Evolutionary conservation across 2,329 filamentous ascomycete genomes (phyloP).

Genomic region (Whalleya microplaca): DNA sequence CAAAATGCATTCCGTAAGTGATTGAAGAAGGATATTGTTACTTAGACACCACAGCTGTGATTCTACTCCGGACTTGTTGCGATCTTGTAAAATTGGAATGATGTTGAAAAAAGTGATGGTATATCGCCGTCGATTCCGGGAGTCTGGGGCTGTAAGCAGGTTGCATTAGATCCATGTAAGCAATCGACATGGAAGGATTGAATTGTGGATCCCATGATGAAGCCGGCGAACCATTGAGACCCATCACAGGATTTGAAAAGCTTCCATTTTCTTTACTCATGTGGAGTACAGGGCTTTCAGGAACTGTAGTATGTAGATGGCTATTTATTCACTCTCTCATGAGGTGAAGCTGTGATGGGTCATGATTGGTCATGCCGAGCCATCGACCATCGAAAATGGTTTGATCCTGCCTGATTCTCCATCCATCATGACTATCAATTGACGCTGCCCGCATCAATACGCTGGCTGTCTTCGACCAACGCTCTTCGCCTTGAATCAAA

Average conservation of each 20-base stretch:
- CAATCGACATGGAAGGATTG: background rate
- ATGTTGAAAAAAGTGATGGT: background rate
- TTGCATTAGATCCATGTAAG: constrained; percentile 16
- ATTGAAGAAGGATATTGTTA: background rate
- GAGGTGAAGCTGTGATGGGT: too few relatives aligned
- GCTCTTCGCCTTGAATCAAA: background rate
- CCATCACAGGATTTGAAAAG: too few relatives aligned
- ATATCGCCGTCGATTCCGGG: background rate
- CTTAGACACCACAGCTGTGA: background rate
- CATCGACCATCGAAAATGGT: too few relatives aligned
- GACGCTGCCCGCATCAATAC: too few relatives aligned
- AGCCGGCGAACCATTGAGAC: too few relatives aligned
- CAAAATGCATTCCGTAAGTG: too few relatives aligned
- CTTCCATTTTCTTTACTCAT: too few relatives aligned
- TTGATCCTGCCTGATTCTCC: too few relatives aligned
- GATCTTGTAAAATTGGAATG: background rate
- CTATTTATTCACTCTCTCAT: too few relatives aligned
- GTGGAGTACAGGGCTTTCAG: too few relatives aligned
- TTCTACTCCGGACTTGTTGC: background rate
- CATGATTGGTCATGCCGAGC: too few relatives aligned
- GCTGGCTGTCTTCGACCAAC: background rate
- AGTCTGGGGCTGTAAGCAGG: constrained; percentile 15
- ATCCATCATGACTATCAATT: background rate
- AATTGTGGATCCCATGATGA: background rate
- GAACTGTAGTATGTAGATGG: too few relatives aligned